Base-by-base conservation (phyloP, 2,329 filamentous ascomycete species). In the Hirsutella thompsonii region DNA sequence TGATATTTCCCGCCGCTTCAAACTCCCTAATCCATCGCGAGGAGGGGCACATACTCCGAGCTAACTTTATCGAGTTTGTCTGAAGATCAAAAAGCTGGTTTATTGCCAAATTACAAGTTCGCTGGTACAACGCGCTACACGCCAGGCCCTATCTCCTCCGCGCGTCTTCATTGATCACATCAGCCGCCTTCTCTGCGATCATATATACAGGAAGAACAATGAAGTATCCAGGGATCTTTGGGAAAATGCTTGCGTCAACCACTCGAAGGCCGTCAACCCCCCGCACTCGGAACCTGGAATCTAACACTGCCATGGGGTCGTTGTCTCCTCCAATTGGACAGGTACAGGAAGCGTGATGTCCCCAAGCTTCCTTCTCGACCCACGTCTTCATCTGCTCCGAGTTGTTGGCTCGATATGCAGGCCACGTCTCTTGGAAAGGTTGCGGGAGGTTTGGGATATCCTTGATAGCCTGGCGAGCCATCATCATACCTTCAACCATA, bases 181-280 rank as follows among this genome's bases (percentile, higher is more conserved):
- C 50, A 3, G 50, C 49, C 11, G 74, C 74, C 62, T 78, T 79
- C 61, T 78, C 74, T 20, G 63, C 64, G 18, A 75, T 57, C 63
- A 77, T 71, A 50, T 71, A 74, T 1, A 67, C 67, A 3, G 72
- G 63, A 2, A 69, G 46, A 1, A 62, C 59, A 39, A 68, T 66
- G 48, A 69, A 76, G 6, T 64, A 66, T 5, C 73, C 74, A 1
- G 58, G 57, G 23, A 59, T 71, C 42, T 60, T 62, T 2, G 73
- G 71, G 45, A 70, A 78, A 2, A 69, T 63, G 14, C 63, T 68
- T 3, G 72, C 74, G 58, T 79, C 75, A 2, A 79, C 75, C n/a
- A 78, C 75, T n/a, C 75, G 59, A 38, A 79, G 55, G 0, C 67
- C 66, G 3, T 60, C 53, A 2, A 74, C 66, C 4, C 72, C 73